Evolutionary conservation across 1,284 basidiomycete genomes (phyloP).

Genomic region (Boletus coffeatus): DNA sequence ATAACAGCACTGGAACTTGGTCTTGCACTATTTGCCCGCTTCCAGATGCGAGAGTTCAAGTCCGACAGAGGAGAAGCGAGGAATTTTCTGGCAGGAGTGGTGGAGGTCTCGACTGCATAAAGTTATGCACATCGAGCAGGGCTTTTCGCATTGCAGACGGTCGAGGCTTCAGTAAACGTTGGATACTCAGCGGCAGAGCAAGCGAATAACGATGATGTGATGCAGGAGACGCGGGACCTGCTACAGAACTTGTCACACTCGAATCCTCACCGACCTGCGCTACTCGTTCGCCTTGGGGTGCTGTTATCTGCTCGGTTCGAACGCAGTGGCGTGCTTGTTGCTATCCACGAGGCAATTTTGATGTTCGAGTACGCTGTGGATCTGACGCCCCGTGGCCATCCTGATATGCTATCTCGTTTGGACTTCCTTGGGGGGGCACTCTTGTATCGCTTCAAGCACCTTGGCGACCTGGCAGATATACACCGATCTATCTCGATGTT

Average conservation of each 20-base stretch:
- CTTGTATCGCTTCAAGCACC: no score
- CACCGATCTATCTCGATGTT: no score
- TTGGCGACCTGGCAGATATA: no score
- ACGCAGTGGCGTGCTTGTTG: not conserved
- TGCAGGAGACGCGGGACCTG: not conserved
- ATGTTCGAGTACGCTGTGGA: not conserved
- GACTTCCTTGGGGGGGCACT: no score
- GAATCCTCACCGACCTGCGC: not conserved
- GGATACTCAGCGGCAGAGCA: not conserved
- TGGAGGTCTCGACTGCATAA: not conserved
- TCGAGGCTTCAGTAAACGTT: not conserved
- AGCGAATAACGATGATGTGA: not conserved
- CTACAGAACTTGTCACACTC: not conserved
- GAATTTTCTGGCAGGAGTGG: not conserved
- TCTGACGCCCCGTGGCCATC: not conserved
- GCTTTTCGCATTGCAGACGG: not conserved
- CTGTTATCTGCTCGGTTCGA: not conserved
- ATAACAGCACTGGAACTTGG: not conserved
- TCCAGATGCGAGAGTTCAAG: not conserved
- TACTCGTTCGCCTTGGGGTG: not conserved
- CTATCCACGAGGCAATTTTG: not conserved
- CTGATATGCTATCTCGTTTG: not conserved
- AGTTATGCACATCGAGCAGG: not conserved
- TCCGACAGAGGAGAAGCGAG: not conserved
- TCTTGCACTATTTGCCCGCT: not conserved